Evolutionary conservation across 140 eudicot genomes (phyloP), one percentile per base, ranked within the genome.

Genomic region (Bidens hawaiensis): DNA sequence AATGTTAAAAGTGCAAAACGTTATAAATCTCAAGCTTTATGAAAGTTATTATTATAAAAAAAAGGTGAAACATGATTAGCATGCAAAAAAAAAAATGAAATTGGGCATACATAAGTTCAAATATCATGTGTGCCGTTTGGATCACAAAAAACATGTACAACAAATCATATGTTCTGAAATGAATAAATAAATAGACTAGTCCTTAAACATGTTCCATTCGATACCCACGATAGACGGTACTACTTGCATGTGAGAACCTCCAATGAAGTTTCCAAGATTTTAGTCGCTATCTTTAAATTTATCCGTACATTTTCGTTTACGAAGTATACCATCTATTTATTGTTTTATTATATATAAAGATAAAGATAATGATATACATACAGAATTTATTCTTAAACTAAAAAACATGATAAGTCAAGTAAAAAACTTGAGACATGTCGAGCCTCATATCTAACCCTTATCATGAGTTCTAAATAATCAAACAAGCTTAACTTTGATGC

Each of bases 141-240:
- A 53, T 53, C 38, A 53, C 38, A 53, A 53, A 53, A 53, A 53
- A 53, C 13, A 53, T 53, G 40, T 53, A 14, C 60, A 53, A 25
- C 26, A 38, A 25, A 53, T 26, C 16, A n/a, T 25, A 26, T 53
- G 13, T 53, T 53, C 13, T 26, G 1, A 25, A 25, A 53, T 53
- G 9, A 33, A 10, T 53, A 53, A 53, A 59, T 41, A 17, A 56
- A 65, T 55, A 31, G 78, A 73, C 63, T 13, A 0, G 22, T 73
- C 69, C 48, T 58, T 65, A 34, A 46, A 65, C 55, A 14, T 58
- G 61, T 65, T 50, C 48, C 78, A 57, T 65, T 67, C 78, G 48
- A 57, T 73, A 57, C 55, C 14, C 60, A 54, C 40, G 7, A 26
- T 27, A 27, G 18, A 54, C 40, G 40, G 22, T 54, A 54, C 60